These are phyloP conservation scores for Gossypium raimondii DNA, from an alignment of 345 rosid genomes.

Conservation along the genomic window DNA sequence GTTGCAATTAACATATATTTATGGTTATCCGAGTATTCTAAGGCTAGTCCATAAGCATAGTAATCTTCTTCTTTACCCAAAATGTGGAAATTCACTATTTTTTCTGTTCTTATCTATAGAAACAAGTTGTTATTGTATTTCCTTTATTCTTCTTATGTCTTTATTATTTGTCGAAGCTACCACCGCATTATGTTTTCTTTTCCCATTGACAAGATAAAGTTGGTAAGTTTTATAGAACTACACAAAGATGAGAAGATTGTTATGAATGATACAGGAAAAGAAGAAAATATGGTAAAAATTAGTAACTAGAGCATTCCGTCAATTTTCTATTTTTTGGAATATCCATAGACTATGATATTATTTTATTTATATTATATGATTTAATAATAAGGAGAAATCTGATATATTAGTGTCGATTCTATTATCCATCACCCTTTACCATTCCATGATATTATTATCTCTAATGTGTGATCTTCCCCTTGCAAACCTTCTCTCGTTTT, in stretches of 20 bases:
- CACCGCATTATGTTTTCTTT: conserved; percentile 14
- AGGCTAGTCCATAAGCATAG: no score
- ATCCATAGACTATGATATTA: background rate
- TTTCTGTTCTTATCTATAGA: background rate
- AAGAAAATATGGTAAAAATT: conserved; percentile 23
- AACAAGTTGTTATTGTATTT: background rate
- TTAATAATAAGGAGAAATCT: background rate
- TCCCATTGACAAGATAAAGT: conserved; percentile 76
- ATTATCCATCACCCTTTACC: background rate
- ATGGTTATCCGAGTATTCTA: no score
- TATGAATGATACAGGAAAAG: conserved; percentile 20
- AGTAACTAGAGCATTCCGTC: background rate
- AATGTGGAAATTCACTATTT: background rate
- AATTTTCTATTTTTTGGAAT: background rate
- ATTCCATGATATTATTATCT: background rate
- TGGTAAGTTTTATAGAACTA: conserved; percentile 58
- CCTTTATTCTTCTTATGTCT: background rate
- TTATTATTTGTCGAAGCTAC: background rate
- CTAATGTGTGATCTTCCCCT: background rate
- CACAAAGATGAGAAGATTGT: conserved; percentile 31
- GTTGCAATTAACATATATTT: background rate
- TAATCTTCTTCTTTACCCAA: no score
- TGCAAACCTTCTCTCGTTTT: background rate
- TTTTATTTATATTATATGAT: background rate
- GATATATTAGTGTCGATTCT: conserved; percentile 3